Base-by-base conservation (phyloP, 176 grass and related monocot species). In the Puccinellia tenuiflora region DNA sequence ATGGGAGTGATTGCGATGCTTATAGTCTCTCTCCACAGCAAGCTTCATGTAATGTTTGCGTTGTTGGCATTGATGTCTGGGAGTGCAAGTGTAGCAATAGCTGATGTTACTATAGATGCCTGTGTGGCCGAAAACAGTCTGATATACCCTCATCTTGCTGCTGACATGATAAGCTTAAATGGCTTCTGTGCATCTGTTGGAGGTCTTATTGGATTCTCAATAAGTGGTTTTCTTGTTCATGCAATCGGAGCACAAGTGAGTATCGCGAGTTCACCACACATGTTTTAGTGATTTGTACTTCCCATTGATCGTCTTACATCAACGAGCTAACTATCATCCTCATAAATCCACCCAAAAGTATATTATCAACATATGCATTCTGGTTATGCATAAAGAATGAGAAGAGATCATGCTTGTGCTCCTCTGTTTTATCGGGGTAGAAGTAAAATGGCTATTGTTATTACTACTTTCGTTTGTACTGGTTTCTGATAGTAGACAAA, bases 41-140 rank as follows among this genome's bases (percentile, higher is more conserved):
- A 94, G 51, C 87, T 97, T 52, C 84, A 85, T 57, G 85, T 84
- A 60, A 24, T 87, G 40, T 87, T 97, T 13, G 85, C 94, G 1
- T 85, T 97, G 90, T 66, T 97, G 72, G 86, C 86, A 26, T 67
- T 97, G 87, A 92, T 89, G 69, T 22, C 73, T 1, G 87, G 87
- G 55, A 86, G 85, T 54, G 92, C 89, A 48, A 91, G 89, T 48
- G 87, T 86, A 81, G 94, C 92, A 14, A 90, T 97, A 67, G 89
- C 87, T 28, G 94, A 97, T 90, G 94, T 94, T 77, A 97, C 89
- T 50, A 92, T 94, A 79, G 94, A 97, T 50, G 94, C 94, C 26
- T 89, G 87, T 34, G 92, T 93, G 68, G 92, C 94, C 16, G 80
- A 97, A 81, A 97, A 92, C 76, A 97, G 92, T 70, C 88, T 81